phyloP scores from a whole-genome alignment of 306 rosid species.

The Vicia faba region DNA sequence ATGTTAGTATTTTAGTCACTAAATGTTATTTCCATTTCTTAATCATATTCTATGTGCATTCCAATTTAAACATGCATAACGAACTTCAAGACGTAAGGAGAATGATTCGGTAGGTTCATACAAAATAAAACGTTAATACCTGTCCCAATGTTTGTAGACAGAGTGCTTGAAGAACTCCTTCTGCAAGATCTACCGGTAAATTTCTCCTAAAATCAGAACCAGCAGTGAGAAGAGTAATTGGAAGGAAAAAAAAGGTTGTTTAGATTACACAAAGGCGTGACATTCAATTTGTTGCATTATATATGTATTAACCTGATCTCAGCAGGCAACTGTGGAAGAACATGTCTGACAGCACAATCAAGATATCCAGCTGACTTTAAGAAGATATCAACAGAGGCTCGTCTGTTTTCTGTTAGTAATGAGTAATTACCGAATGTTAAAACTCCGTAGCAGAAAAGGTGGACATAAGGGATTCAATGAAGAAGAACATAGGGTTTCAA shows the following conservation, averaged over 20 bases:
- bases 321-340: constrained; percentile 87
- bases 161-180: constrained; percentile 92
- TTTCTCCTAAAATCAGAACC: constrained; percentile 69
- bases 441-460: constrained; percentile 26
- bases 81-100: not conserved
- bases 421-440: constrained; percentile 49
- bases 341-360: constrained; percentile 94
- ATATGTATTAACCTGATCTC: constrained; percentile 73
- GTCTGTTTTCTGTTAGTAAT: constrained; percentile 75
- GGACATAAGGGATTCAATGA: constrained; percentile 38
- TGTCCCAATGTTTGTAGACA: constrained; percentile 95
- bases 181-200: constrained; percentile 92
- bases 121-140: constrained; percentile 49
- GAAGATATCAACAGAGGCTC: constrained; percentile 89
- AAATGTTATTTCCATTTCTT: constrained; percentile 19
- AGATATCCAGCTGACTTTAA: constrained; percentile 94
- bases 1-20: constrained; percentile 1
- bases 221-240: constrained; percentile 35
- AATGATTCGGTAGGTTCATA: constrained; percentile 10
- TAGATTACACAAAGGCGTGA: constrained; percentile 21
- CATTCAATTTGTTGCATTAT: constrained; percentile 23
- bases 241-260: constrained; percentile 10
- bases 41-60: constrained; percentile 16
- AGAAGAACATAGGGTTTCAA: no score
- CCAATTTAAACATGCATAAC: constrained; percentile 26